Evolutionary conservation across 305 asterid genomes (phyloP).

Genomic region (Lippia alba): DNA sequence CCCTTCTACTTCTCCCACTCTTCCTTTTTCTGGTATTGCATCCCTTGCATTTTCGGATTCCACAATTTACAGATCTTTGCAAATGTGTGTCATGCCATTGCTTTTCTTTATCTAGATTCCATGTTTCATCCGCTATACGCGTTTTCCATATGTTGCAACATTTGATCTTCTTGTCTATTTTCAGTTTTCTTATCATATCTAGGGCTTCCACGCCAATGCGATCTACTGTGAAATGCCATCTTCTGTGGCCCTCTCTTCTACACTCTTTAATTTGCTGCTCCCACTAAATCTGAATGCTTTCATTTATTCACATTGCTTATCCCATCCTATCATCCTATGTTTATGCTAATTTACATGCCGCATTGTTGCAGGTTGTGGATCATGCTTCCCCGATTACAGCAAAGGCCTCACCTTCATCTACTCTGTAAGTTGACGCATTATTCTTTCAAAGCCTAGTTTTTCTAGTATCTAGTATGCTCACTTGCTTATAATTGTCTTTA

Average conservation of each 20-base stretch:
- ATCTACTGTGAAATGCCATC: not conserved
- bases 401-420: slow-evolving; percentile 45
- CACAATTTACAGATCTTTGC: not conserved
- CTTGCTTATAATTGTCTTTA: slow-evolving; percentile 20
- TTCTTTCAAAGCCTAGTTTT: slow-evolving; percentile 17
- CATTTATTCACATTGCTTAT: slow-evolving; percentile 2
- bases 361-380: slow-evolving; percentile 51
- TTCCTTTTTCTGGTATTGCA: slow-evolving; percentile 39
- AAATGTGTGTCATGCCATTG: slow-evolving; percentile 19
- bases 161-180: not conserved
- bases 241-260: not conserved
- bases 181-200: not conserved
- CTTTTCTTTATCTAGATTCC: slow-evolving; percentile 21
- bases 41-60: not conserved
- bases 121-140: slow-evolving; percentile 5
- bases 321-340: not conserved
- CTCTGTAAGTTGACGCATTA: slow-evolving; percentile 48
- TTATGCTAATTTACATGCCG: slow-evolving; percentile 23
- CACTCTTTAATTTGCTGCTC: slow-evolving; percentile 2
- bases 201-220: slow-evolving; percentile 6
- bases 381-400: slow-evolving; percentile 44
- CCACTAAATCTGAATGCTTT: slow-evolving; percentile 8
- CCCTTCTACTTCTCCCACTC: slow-evolving; percentile 33
- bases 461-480: slow-evolving; percentile 16
- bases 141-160: not conserved